A percentile compares a stretch with the other conserved stretches of the same genome.
phyloP scores from a whole-genome alignment of 768 basidiomycete species.

The Termitomyces sp. region DNA sequence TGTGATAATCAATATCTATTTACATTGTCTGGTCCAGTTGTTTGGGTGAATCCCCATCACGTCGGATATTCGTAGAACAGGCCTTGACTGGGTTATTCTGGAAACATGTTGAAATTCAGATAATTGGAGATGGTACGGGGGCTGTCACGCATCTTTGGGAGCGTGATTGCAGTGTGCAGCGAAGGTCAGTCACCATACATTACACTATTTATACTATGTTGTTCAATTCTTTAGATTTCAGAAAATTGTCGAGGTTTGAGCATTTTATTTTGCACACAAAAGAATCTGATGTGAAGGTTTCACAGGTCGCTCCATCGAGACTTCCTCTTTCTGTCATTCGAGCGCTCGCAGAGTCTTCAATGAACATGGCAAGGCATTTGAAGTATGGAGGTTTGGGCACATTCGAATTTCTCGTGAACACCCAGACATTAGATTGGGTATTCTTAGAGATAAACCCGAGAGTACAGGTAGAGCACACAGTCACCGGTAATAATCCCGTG shows the following conservation, averaged over 20 bases:
- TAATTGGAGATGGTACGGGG: slow-evolving; percentile 74
- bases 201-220: neutral
- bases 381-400: slow-evolving; percentile 85
- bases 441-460: slow-evolving; percentile 55
- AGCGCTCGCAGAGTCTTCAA: slow-evolving; percentile 66
- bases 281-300: neutral
- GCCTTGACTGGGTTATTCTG: slow-evolving; percentile 67
- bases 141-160: slow-evolving; percentile 85
- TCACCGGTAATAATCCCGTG: slow-evolving; percentile 54
- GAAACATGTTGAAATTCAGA: slow-evolving; percentile 85
- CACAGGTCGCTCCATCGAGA: slow-evolving; percentile 64
- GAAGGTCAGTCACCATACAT: slow-evolving; percentile 42
- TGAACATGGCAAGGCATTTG: slow-evolving; percentile 72
- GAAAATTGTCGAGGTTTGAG: slow-evolving; percentile 76
- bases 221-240: slow-evolving; percentile 42
- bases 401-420: slow-evolving; percentile 82
- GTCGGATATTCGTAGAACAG: slow-evolving; percentile 76
- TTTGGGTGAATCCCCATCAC: slow-evolving; percentile 32
- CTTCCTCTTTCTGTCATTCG: slow-evolving; percentile 64
- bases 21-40: slow-evolving; percentile 17
- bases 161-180: slow-evolving; percentile 88
- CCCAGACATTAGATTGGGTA: slow-evolving; percentile 67
- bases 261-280: neutral
- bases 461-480: slow-evolving; percentile 91
- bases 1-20: neutral